Evolutionary conservation across 1,284 basidiomycete species (phyloP).

Genomic region (Pterulicium gracile): DNA sequence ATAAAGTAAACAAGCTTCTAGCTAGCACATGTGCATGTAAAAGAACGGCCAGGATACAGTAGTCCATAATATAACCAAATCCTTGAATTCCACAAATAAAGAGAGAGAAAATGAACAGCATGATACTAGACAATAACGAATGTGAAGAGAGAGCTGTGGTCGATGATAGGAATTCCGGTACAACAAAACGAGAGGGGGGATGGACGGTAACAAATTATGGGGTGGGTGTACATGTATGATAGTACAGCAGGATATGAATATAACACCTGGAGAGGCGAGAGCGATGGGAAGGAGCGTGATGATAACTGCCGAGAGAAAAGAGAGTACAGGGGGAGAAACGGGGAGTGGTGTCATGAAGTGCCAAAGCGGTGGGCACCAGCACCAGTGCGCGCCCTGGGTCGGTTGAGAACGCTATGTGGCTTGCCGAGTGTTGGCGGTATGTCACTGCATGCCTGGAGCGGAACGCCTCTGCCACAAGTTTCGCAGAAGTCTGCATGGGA

Average conservation of each 20-base stretch:
- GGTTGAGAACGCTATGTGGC: conserved; percentile 42
- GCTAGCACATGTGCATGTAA: no score
- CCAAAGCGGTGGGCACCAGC: conserved; percentile 45
- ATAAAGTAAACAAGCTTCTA: no score
- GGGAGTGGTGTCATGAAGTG: conserved; percentile 27
- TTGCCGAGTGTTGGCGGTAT: conserved; percentile 11
- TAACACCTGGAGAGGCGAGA: neutral
- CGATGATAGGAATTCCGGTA: conserved; percentile 1
- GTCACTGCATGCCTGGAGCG: no score
- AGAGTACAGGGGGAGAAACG: conserved; percentile 9
- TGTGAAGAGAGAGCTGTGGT: neutral
- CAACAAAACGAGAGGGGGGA: conserved; percentile 3
- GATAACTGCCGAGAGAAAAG: conserved; percentile 6
- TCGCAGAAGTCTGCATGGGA: conserved; percentile 38
- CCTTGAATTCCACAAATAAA: no score
- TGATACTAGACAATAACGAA: neutral
- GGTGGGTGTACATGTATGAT: no score
- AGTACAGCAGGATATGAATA: no score
- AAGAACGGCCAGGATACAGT: no score
- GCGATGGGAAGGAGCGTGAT: conserved; percentile 1
- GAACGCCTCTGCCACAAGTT: conserved; percentile 44
- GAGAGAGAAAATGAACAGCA: no score
- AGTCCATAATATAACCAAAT: no score
- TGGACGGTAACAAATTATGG: neutral
- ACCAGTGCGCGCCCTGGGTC: conserved; percentile 60